phyloP scores from a whole-genome alignment of 495 filamentous ascomycete species.

The Trichodelitschia bisporula region DNA sequence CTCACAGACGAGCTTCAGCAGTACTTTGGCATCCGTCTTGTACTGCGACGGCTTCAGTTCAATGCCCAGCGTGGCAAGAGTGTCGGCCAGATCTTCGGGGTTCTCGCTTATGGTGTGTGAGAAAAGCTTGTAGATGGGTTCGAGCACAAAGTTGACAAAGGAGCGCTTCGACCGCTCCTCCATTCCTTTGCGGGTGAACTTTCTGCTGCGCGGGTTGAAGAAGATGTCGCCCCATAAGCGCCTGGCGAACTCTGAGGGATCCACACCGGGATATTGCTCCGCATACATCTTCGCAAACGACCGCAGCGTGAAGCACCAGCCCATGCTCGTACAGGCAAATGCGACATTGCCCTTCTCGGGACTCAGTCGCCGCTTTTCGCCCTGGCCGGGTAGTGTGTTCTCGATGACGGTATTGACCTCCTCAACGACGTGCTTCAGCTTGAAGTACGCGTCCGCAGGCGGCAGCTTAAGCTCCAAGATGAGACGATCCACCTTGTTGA shows the following conservation, averaged over 20 bases:
- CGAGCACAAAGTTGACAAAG: slow-evolving; percentile 86
- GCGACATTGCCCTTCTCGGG: slow-evolving; percentile 94
- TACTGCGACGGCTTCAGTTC: slow-evolving; percentile 74
- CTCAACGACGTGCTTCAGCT: slow-evolving; percentile 91
- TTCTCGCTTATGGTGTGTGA: slow-evolving; percentile 86
- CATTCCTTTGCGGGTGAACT: slow-evolving; percentile 65
- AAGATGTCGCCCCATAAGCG: slow-evolving; percentile 94
- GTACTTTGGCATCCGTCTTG: slow-evolving; percentile 65
- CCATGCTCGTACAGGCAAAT: slow-evolving; percentile 81
- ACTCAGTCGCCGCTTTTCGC: slow-evolving; percentile 57
- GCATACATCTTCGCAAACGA: slow-evolving; percentile 95
- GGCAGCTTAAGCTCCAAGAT: slow-evolving; percentile 89
- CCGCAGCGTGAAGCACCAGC: slow-evolving; percentile 83
- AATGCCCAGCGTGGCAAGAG: slow-evolving; percentile 60
- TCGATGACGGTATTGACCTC: slow-evolving; percentile 94
- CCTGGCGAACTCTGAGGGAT: slow-evolving; percentile 50
- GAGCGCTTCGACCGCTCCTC: slow-evolving; percentile 63
- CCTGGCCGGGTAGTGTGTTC: slow-evolving; percentile 58
- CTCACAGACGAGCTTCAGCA: slow-evolving; percentile 74
- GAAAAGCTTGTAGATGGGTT: slow-evolving; percentile 94
- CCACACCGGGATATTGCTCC: slow-evolving; percentile 58
- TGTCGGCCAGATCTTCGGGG: slow-evolving; percentile 62
- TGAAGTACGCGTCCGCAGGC: slow-evolving; percentile 92
- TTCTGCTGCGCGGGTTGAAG: slow-evolving; percentile 72
- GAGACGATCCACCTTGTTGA: slow-evolving; percentile 94